Base-by-base conservation (phyloP, 257 asterid genomes). In the Solanum commersonii region DNA sequence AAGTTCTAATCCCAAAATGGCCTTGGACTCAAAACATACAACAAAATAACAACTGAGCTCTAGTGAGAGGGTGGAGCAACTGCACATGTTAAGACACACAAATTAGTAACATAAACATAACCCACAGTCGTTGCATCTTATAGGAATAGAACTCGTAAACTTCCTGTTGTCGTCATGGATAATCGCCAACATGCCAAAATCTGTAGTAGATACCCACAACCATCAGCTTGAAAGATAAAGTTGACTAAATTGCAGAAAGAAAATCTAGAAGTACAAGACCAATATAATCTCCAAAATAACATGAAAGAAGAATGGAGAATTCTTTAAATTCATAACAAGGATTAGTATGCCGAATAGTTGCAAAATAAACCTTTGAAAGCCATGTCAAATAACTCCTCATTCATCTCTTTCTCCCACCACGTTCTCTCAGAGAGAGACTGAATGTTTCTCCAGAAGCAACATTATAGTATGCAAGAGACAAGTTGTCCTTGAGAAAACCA, bases 321-420 rank as follows among this genome's bases (percentile, higher is more conserved):
- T 87, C 78, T 82, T 87, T 46, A 88, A 84, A 65, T 42, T 88
- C 86, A 60, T 25, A 87, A 87, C 85, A 88, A 76, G 49, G 83
- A 88, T 90, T 87, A 87, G 87, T 23, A 60, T 89, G 89, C 77
- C 38, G 42, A 77, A 76, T 42, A 90, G 87, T 89, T 87, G 89
- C 87, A 84, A 88, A 73, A 79, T 84, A 85, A 92, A 91, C 95
- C 92, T 91, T 90, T 82, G 31, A 42, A 78, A 74, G 89, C 74
- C 89, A 46, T 60, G 87, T 38, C 88, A 88, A 63, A 73, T 23
- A 52, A 86, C 42, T 86, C 46, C 86, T 4, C 29, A 91, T 88
- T 96, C 95, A 96, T 94, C 98, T 95, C 96, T 96, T 97, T 92
- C 98, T 95, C 87, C 99, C 98, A 92, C 98, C 99, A 92, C 99